Base-by-base conservation (phyloP, 371 early-diverging fungal species). In the Polyrhizophydium stewartii region DNA sequence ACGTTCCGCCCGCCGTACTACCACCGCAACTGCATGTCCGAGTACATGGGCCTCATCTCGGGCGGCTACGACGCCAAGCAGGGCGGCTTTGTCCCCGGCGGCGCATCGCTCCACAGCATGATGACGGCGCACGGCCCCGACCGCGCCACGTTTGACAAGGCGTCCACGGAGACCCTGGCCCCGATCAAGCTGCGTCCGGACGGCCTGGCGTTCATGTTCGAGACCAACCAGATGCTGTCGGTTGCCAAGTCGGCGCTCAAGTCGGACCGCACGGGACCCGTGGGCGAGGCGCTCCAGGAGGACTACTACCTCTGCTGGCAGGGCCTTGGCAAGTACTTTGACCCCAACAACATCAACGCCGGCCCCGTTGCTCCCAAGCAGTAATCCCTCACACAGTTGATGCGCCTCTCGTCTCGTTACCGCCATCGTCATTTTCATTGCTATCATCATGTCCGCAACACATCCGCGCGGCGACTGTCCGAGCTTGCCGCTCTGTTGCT, bases 41-140 rank as follows among this genome's bases (percentile, higher is more conserved):
- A 97, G 79, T 97, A 94, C 73, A 96, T 97, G 96, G 98, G 97
- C 7, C 75, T 95, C 55, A 95, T 96, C 61, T 68, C 73, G 25
- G 98, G 96, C 56, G 81, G 82, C 19, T 96, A 97, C 70, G 98
- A 97, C 73, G 97, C 92, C 62, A 97, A 96, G 71, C 78, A 87
- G 45, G 78, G 70, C 31, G 93, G 90, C 30, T 96, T 97, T 71
- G 72, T 86, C 32, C 96, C 97, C 19, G 97, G 98, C 27, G 96
- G 98, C 56, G 96, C 88, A 21, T 92, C 93, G 9, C 60, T 81
- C 27, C 82, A 81, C 67, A 62, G 85, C 58, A 83, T 84, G 53
- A 92, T 94, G 93, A 89, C 93, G 0, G 90, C 96, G 22, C 98
- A 97, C 69, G 94, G 97, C 0, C 98, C 98, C 6, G 96, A 96